Evolutionary conservation across 257 asterid genomes (phyloP), one percentile per base, ranked within the genome.

Genomic region (Solanum appendiculatum): DNA sequence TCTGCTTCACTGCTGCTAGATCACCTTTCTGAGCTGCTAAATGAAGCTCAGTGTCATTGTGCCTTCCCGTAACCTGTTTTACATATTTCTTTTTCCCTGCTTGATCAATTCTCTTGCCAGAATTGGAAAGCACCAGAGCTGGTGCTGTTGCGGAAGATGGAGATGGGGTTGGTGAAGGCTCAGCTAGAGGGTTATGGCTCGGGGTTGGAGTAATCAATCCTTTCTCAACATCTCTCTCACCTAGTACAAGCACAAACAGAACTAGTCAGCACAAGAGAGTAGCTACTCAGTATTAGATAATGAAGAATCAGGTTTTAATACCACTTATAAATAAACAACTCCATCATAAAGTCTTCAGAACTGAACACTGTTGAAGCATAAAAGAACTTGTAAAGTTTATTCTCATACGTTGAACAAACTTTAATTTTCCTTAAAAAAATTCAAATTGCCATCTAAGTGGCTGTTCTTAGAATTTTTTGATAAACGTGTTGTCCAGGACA

Each of bases 21-120:
- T 92, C 94, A 18, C 94, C 94, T 72, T 86, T 87, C 84, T 92
- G 94, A 86, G 94, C 94, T 14, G 94, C 94, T 88, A 92, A 91
- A 85, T 92, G 94, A 80, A 92, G 91, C 85, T 91, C 93, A 0
- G 93, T 92, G 86, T 92, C 94, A 82, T 92, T 92, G 86, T 92
- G 93, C 86, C 93, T 88, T 7, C 94, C 94, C 8, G 94, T 92
- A 88, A 92, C 94, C 87, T 91, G 92, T 84, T 92, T 92, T 75
- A 92, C 94, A 54, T 92, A 92, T 86, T 92, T 92, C 92, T 92
- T 92, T 86, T 90, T 92, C 87, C 93, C 93, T 13, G 94, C 89
- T 90, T 92, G 93, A 84, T 92, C 94, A 29, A 92, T 92, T 70
- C 92, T 85, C 86, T 92, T 92, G 64, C 94, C 92, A 12, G 94